Conservation (phyloP, 768 basidiomycete genomes). For the Phaeolepiota aurea region DNA sequence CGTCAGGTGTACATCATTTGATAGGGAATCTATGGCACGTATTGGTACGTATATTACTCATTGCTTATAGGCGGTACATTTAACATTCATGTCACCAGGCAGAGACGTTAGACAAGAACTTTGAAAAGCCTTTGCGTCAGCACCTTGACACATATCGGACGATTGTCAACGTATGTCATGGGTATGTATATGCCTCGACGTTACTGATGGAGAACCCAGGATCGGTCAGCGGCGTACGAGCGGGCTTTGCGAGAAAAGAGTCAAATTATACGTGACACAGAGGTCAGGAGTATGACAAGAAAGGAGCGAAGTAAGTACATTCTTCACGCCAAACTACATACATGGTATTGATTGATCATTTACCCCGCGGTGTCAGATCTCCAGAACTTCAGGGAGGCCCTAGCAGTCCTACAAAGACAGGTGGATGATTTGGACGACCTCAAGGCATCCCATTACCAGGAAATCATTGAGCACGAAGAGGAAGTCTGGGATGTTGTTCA, state of each 20-base stretch:
- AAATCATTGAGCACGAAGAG: conserved; percentile 88
- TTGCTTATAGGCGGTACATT: conserved; percentile 3
- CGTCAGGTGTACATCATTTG: conserved; percentile 84
- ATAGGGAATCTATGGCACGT: conserved; percentile 92
- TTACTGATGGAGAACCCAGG: conserved; percentile 31
- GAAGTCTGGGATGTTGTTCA: conserved; percentile 94
- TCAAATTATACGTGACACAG: conserved; percentile 75
- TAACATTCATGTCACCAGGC: conserved; percentile 36
- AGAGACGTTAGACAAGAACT: conserved; percentile 77
- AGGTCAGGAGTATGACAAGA: conserved; percentile 75
- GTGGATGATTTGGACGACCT: conserved; percentile 88
- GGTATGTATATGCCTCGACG: neutral
- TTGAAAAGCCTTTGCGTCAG: conserved; percentile 84
- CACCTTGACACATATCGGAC: conserved; percentile 75
- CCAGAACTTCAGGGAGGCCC: conserved; percentile 79
- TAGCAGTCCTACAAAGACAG: conserved; percentile 74
- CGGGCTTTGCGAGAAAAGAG: conserved; percentile 77
- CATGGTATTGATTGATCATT: neutral
- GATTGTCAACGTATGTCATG: conserved; percentile 53
- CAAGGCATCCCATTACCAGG: conserved; percentile 78
- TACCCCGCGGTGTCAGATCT: conserved; percentile 47
- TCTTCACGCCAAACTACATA: neutral
- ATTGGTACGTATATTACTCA: conserved; percentile 42
- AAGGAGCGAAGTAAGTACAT: conserved; percentile 70
- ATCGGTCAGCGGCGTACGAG: conserved; percentile 82